phyloP scores from a whole-genome alignment of 2,329 filamentous ascomycete species.

The Aspergillus hiratsukae region DNA sequence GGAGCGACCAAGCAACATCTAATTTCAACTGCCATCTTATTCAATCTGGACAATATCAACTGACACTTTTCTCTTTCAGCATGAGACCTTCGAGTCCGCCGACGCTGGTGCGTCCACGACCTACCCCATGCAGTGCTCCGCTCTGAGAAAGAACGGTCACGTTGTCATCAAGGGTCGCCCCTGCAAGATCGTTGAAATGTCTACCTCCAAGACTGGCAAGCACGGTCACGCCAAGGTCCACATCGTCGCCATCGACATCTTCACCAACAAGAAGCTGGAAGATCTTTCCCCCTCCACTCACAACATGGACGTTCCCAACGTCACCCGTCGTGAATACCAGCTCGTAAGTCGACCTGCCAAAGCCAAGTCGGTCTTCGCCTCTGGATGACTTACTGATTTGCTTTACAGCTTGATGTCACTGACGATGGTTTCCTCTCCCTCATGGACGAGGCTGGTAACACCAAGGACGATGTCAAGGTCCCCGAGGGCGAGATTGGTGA shows the following conservation, averaged over 20 bases:
- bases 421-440: slow-evolving; percentile 94
- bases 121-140: slow-evolving; percentile 98
- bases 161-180: slow-evolving; percentile 98
- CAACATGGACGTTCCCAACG: slow-evolving; percentile 85
- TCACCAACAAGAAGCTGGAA: slow-evolving; percentile 99
- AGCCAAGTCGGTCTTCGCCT: not conserved
- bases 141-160: slow-evolving; percentile 97
- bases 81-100: slow-evolving; percentile 83
- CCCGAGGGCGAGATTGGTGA: slow-evolving; percentile 86
- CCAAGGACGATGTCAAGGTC: slow-evolving; percentile 92
- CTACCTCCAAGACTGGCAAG: slow-evolving; percentile 99
- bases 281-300: slow-evolving; percentile 97
- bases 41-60: slow-evolving; percentile 6
- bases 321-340: slow-evolving; percentile 85
- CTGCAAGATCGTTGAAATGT: slow-evolving; percentile 99
- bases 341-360: slow-evolving; percentile 61
- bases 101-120: slow-evolving; percentile 94
- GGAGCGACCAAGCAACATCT: not conserved
- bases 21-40: not conserved
- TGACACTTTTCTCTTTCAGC: slow-evolving; percentile 41
- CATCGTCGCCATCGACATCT: slow-evolving; percentile 96
- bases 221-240: slow-evolving; percentile 99
- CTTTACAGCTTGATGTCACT: slow-evolving; percentile 75
- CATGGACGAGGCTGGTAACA: slow-evolving; percentile 78
- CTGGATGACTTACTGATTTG: not conserved